Evolutionary conservation across 2,329 filamentous ascomycete species (phyloP).

Genomic region (Talaromyces sp.): DNA sequence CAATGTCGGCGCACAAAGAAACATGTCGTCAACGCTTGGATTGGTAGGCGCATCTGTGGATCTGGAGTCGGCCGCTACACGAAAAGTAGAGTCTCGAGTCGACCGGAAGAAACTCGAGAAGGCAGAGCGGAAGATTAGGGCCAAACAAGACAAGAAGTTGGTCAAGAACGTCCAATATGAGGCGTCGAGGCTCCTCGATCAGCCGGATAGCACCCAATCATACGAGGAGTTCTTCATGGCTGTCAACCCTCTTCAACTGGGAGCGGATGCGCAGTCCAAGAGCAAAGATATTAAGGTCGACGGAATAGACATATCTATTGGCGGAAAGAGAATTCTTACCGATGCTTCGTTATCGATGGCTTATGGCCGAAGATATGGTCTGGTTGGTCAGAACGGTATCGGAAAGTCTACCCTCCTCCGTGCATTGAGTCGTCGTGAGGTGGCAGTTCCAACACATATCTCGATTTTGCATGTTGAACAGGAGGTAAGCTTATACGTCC

Average conservation of each 20-base stretch:
- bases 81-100: slow-evolving; percentile 96
- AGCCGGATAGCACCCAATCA: slow-evolving; percentile 78
- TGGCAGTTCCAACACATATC: slow-evolving; percentile 93
- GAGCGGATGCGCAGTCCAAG: slow-evolving; percentile 69
- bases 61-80: slow-evolving; percentile 84
- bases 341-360: slow-evolving; percentile 88
- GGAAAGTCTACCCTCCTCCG: slow-evolving; percentile 93
- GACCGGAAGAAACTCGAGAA: slow-evolving; percentile 99
- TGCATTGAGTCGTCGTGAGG: slow-evolving; percentile 86
- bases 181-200: slow-evolving; percentile 82
- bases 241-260: slow-evolving; percentile 92
- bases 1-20: slow-evolving; percentile 88
- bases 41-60: slow-evolving; percentile 82
- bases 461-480: slow-evolving; percentile 99
- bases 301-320: slow-evolving; percentile 90
- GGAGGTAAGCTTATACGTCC: slow-evolving; percentile 62
- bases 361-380: slow-evolving; percentile 90
- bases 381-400: slow-evolving; percentile 99
- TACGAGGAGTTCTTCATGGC: slow-evolving; percentile 99
- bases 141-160: slow-evolving; percentile 96
- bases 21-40: slow-evolving; percentile 93
- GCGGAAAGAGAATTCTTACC: slow-evolving; percentile 81
- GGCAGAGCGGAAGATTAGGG: slow-evolving; percentile 93
- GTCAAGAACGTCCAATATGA: slow-evolving; percentile 99
- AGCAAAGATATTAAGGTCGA: slow-evolving; percentile 99